Evolutionary conservation across 371 early-diverging fungal species (phyloP).

Genomic region (Mucor plumbeus): DNA sequence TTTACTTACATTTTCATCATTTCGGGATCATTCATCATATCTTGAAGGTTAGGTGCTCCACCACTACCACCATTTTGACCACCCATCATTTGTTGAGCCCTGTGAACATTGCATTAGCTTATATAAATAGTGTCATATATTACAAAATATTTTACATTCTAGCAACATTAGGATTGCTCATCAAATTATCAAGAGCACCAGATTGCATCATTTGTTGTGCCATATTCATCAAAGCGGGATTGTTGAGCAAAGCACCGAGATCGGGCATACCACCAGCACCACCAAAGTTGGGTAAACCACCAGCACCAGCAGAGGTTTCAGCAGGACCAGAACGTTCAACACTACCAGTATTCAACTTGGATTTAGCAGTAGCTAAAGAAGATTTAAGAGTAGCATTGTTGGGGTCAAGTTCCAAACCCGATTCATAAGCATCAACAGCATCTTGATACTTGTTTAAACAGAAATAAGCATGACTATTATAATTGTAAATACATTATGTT

Average conservation of each 20-base stretch:
- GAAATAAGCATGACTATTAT: constrained; percentile 83
- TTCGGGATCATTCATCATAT: constrained; percentile 83
- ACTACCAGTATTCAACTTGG: constrained; percentile 38
- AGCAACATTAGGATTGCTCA: constrained; percentile 88
- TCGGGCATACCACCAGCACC: constrained; percentile 72
- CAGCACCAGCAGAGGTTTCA: constrained; percentile 30
- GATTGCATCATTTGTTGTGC: constrained; percentile 94
- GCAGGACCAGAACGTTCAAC: constrained; percentile 39
- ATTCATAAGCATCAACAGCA: constrained; percentile 90
- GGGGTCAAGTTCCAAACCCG: constrained; percentile 92
- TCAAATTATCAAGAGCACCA: constrained; percentile 81
- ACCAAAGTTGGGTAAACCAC: constrained; percentile 41
- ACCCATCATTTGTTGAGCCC: constrained; percentile 83
- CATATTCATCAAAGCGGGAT: constrained; percentile 94
- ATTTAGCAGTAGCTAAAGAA: constrained; percentile 66
- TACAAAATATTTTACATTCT: constrained; percentile 66
- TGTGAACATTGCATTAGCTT: constrained; percentile 15
- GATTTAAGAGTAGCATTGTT: constrained; percentile 74
- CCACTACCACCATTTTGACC: constrained; percentile 53
- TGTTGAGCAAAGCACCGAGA: constrained; percentile 73
- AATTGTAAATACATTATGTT: neutral
- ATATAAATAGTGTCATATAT: neutral
- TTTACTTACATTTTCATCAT: constrained; percentile 71
- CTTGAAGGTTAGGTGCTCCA: constrained; percentile 62
- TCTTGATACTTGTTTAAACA: constrained; percentile 81